phyloP scores from a whole-genome alignment of 2,329 filamentous ascomycete species.

The Cladosporium sp. region DNA sequence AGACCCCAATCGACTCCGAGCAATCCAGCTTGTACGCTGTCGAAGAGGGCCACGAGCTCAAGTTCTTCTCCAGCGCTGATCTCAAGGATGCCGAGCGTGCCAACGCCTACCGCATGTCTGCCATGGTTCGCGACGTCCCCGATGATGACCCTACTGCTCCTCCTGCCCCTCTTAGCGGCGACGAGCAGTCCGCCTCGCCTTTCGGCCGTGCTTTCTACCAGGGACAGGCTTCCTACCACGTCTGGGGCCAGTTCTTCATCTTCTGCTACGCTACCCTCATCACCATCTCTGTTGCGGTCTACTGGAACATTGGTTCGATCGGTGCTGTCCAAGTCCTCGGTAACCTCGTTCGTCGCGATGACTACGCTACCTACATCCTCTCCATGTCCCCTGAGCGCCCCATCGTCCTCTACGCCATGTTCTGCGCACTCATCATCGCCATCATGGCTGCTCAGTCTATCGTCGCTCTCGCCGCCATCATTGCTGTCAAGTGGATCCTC shows the following conservation, averaged over 20 bases:
- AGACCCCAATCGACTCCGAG: conserved; percentile 26
- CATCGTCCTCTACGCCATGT: conserved; percentile 46
- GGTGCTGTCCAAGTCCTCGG: conserved; percentile 52
- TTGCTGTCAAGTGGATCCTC: conserved; percentile 55
- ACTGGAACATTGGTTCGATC: conserved; percentile 56
- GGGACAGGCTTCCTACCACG: conserved; percentile 53
- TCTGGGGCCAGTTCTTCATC: conserved; percentile 52
- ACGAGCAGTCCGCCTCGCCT: conserved; percentile 41
- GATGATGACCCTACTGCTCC: conserved; percentile 13
- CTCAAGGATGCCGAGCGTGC: conserved; percentile 15
- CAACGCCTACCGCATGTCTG: conserved; percentile 21
- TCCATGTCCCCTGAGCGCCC: conserved; percentile 33
- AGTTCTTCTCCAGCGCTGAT: conserved; percentile 18
- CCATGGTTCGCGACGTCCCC: conserved; percentile 15
- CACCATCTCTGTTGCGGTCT: conserved; percentile 51
- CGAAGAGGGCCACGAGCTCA: conserved; percentile 18
- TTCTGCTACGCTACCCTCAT: conserved; percentile 54
- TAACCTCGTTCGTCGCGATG: conserved; percentile 35
- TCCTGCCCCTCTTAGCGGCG: neutral
- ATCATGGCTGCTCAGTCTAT: conserved; percentile 50
- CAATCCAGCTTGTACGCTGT: conserved; percentile 26
- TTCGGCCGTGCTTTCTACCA: conserved; percentile 61
- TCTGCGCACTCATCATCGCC: conserved; percentile 44
- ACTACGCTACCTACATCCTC: conserved; percentile 22
- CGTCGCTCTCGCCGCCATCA: conserved; percentile 47